Conservation (phyloP, 306 rosid species). For the Arachis hypogaea region DNA sequence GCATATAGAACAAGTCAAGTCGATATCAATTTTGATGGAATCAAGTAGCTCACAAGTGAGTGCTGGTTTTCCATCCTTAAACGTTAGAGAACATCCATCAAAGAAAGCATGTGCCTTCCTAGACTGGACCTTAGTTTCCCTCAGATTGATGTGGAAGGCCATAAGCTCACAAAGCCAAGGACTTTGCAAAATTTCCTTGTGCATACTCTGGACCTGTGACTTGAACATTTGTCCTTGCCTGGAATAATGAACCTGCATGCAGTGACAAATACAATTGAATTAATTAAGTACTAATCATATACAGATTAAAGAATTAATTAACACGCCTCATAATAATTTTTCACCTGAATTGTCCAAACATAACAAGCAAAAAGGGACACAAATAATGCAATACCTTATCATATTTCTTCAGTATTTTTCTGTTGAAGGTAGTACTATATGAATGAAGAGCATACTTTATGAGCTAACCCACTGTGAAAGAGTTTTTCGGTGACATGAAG, state of each 20-base stretch:
- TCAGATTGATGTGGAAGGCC: constrained; percentile 87
- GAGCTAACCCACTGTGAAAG: too few species aligned
- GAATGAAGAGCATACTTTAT: too few species aligned
- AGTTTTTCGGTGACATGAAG: too few species aligned
- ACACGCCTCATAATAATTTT: constrained; percentile 9
- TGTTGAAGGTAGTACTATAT: background rate
- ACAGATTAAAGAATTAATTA: background rate
- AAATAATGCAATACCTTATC: constrained; percentile 62
- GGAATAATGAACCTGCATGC: constrained; percentile 79
- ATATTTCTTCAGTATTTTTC: constrained; percentile 89
- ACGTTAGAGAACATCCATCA: constrained; percentile 68
- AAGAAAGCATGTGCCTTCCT: constrained; percentile 53
- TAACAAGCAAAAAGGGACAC: too few species aligned
- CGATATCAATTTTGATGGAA: constrained; percentile 77
- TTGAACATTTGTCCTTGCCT: constrained; percentile 91
- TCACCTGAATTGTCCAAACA: background rate
- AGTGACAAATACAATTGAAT: constrained; percentile 1
- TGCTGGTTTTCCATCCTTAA: constrained; percentile 79
- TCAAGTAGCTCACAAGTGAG: constrained; percentile 84
- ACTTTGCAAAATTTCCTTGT: constrained; percentile 86
- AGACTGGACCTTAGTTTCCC: constrained; percentile 59
- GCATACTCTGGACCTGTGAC: constrained; percentile 83
- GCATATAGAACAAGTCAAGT: constrained; percentile 93
- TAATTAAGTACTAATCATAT: background rate
- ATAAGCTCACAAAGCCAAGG: constrained; percentile 96